These are phyloP conservation scores for Tuber aestivum DNA, from an alignment of 495 filamentous ascomycete genomes.

Conservation along the genomic window DNA sequence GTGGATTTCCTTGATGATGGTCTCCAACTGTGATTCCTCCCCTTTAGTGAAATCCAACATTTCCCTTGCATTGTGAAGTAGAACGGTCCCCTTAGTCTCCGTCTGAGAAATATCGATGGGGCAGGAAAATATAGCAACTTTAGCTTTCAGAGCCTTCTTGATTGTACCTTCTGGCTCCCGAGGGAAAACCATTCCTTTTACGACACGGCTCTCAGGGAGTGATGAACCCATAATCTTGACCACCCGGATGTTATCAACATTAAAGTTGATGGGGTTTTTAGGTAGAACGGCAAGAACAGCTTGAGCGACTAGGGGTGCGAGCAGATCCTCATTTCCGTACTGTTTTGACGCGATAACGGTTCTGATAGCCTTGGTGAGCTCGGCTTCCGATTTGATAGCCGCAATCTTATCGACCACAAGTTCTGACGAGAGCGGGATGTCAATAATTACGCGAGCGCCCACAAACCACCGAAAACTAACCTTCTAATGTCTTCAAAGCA, in stretches of 20 bases:
- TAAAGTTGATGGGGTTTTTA: conserved; percentile 97
- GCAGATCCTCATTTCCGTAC: conserved; percentile 78
- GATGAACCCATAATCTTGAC: conserved; percentile 99
- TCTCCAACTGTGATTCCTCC: conserved; percentile 86
- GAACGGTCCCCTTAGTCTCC: conserved; percentile 99
- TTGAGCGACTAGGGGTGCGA: conserved; percentile 82
- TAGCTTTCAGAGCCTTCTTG: conserved; percentile 86
- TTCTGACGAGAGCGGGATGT: conserved; percentile 48
- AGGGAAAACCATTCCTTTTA: conserved; percentile 98
- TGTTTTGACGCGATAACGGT: conserved; percentile 97
- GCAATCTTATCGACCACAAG: conserved; percentile 85
- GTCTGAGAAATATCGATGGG: conserved; percentile 93
- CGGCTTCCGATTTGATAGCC: conserved; percentile 67
- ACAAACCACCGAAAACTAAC: conserved; percentile 46
- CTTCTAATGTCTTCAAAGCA: conserved; percentile 75
- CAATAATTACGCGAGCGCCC: conserved; percentile 4
- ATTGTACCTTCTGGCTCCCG: conserved; percentile 82
- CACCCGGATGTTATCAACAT: conserved; percentile 97
- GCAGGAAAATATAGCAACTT: conserved; percentile 95
- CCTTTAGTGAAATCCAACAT: conserved; percentile 98
- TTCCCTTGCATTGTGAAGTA: conserved; percentile 94
- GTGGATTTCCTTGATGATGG: conserved; percentile 86
- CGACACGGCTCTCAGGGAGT: conserved; percentile 83
- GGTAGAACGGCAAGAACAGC: conserved; percentile 90
- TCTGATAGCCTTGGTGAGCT: conserved; percentile 90